A percentile compares a stretch with the other conserved stretches of the same genome.
These are phyloP conservation scores for Candida glaebosa DNA, from an alignment of 805 yeast species.

Conservation along the genomic window DNA sequence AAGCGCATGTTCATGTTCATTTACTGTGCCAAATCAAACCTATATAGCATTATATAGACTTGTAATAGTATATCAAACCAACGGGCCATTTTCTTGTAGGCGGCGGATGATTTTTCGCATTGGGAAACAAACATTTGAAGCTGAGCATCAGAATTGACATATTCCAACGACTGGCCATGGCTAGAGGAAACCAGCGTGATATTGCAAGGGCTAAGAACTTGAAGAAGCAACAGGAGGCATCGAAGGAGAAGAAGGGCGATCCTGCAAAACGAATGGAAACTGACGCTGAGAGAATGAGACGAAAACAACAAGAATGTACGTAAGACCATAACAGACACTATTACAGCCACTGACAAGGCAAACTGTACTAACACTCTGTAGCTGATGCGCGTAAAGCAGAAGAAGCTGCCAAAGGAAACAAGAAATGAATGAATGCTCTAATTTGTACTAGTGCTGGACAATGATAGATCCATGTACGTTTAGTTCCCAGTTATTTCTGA, in stretches of 20 bases:
- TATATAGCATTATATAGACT: not conserved
- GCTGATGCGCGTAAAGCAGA: conserved; percentile 52
- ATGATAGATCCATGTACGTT: too few species aligned
- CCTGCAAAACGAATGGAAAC: conserved; percentile 80
- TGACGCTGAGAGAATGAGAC: conserved; percentile 88
- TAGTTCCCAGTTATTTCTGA: too few species aligned
- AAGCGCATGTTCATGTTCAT: not conserved
- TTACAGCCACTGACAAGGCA: not conserved
- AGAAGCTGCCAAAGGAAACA: conserved; percentile 14
- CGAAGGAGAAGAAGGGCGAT: conserved; percentile 75
- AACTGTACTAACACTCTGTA: conserved; percentile 19
- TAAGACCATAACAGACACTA: conserved; percentile 13
- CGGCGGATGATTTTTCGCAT: not conserved
- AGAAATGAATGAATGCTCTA: conserved; percentile 7
- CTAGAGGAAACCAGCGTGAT: conserved; percentile 96
- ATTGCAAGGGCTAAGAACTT: conserved; percentile 83
- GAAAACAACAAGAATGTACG: conserved; percentile 80
- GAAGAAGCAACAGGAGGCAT: conserved; percentile 70
- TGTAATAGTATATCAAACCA: too few species aligned
- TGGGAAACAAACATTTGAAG: too few species aligned
- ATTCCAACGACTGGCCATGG: conserved; percentile 45
- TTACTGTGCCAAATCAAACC: not conserved
- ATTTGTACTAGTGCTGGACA: too few species aligned
- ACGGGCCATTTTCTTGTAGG: not conserved
- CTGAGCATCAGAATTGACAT: not conserved